Evolutionary conservation across 306 rosid genomes (phyloP).

Genomic region (Vigna radiata): DNA sequence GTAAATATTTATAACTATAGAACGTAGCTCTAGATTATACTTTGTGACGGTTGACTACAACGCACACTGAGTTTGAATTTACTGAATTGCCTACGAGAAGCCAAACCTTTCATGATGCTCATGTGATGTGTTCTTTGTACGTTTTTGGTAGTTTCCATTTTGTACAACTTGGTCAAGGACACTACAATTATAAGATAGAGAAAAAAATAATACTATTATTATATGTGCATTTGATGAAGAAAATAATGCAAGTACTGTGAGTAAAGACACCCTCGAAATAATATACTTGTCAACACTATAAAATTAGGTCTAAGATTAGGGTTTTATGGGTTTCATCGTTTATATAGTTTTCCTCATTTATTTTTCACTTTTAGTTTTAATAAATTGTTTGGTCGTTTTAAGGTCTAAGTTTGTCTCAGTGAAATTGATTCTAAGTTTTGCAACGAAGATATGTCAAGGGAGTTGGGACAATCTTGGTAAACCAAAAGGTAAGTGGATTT

Average conservation of each 20-base stretch:
- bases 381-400: too few relatives aligned
- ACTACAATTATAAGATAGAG: background rate
- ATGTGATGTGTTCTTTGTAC: slow-evolving; percentile 6
- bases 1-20: background rate
- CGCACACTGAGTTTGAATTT: background rate
- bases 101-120: background rate
- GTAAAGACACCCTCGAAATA: background rate
- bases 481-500: too few relatives aligned
- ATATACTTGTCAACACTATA: too few relatives aligned
- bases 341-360: too few relatives aligned
- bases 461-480: too few relatives aligned
- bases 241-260: background rate
- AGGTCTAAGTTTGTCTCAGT: too few relatives aligned
- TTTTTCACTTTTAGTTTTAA: too few relatives aligned
- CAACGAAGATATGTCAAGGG: too few relatives aligned
- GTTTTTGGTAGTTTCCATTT: background rate
- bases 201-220: background rate
- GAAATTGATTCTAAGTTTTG: too few relatives aligned
- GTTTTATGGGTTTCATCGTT: background rate
- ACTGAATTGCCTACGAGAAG: background rate
- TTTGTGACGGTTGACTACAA: background rate
- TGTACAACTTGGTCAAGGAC: background rate
- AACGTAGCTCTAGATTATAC: background rate
- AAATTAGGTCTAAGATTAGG: background rate
- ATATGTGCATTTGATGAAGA: background rate